Evolutionary conservation across 2,329 filamentous ascomycete genomes (phyloP).

Genomic region (Colletotrichum sp.): DNA sequence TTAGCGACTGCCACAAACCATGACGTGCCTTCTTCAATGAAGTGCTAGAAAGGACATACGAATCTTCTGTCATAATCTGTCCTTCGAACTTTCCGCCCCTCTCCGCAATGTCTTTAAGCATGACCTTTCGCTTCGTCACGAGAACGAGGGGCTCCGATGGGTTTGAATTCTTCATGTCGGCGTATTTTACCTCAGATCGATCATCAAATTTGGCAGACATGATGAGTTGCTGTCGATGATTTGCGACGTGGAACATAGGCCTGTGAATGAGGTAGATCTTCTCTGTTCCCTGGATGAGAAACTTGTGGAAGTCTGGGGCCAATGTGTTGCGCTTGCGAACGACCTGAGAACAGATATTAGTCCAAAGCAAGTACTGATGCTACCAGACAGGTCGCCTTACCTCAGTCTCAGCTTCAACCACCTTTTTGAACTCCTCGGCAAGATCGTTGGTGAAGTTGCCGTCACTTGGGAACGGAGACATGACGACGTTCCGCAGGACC

Average conservation of each 20-base stretch:
- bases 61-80: slow-evolving; percentile 32
- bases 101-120: slow-evolving; percentile 27
- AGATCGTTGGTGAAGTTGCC: slow-evolving; percentile 42
- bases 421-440: slow-evolving; percentile 34
- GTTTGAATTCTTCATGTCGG: slow-evolving; percentile 27
- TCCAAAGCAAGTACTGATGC: background rate
- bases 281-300: slow-evolving; percentile 40
- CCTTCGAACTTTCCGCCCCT: slow-evolving; percentile 27
- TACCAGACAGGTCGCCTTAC: background rate
- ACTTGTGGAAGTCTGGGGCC: slow-evolving; percentile 37
- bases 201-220: slow-evolving; percentile 31
- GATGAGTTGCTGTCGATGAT: slow-evolving; percentile 44
- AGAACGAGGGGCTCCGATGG: slow-evolving; percentile 31
- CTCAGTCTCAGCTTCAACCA: slow-evolving; percentile 31
- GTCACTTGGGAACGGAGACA: slow-evolving; percentile 49
- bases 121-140: slow-evolving; percentile 27
- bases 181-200: slow-evolving; percentile 24
- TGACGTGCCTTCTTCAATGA: background rate
- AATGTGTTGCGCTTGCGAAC: slow-evolving; percentile 40
- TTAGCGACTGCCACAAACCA: background rate
- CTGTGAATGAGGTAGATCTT: slow-evolving; percentile 38
- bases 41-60: slow-evolving; percentile 22
- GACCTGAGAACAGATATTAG: slow-evolving; percentile 15
- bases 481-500: slow-evolving; percentile 52
- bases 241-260: slow-evolving; percentile 44